Evolutionary conservation across 805 yeast genomes (phyloP).

Genomic region (Pichia kluyveri): DNA sequence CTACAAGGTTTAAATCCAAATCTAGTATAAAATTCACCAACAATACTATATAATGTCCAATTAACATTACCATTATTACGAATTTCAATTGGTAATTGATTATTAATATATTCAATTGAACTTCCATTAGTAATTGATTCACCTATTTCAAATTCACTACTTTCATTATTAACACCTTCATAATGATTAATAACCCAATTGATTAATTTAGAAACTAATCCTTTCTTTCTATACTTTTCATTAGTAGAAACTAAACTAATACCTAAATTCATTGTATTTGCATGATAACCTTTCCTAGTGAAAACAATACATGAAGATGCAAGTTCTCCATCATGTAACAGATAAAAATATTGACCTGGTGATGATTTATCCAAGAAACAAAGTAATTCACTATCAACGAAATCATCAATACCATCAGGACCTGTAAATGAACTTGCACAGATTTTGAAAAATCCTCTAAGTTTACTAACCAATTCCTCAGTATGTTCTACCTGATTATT

Average conservation of each 20-base stretch:
- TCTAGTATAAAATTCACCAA: conserved; percentile 3
- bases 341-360: neutral
- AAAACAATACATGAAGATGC: neutral
- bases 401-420: neutral
- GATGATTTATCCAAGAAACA: too few relatives aligned
- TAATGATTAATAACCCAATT: conserved; percentile 4
- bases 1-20: conserved; percentile 5
- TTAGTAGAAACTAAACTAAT: conserved; percentile 4
- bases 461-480: neutral
- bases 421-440: neutral
- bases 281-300: neutral
- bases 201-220: conserved; percentile 1
- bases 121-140: neutral
- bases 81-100: neutral
- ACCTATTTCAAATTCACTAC: neutral
- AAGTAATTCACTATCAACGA: neutral
- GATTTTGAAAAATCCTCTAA: neutral
- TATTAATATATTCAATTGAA: neutral
- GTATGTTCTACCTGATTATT: neutral
- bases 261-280: neutral
- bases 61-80: neutral
- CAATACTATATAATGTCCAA: conserved; percentile 8
- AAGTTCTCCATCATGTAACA: neutral
- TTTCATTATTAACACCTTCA: conserved; percentile 3
- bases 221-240: conserved; percentile 2